Base-by-base conservation (phyloP, 768 basidiomycete species). In the Rhodotorula taiwanensis region DNA sequence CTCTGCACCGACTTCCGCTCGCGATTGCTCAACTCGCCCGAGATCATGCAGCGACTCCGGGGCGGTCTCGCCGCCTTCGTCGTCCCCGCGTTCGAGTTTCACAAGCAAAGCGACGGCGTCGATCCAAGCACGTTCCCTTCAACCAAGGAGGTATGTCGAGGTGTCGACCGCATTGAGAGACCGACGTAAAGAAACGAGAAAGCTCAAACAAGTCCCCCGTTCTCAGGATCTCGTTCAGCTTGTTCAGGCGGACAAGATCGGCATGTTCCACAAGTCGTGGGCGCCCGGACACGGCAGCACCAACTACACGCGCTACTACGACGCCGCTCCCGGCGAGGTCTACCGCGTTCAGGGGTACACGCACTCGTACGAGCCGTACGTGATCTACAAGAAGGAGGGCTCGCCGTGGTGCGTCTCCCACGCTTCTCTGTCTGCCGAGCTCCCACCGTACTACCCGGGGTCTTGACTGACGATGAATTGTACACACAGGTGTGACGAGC, bases 351-450 rank as follows among this genome's bases (percentile, higher is more conserved):
- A 65, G 13, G 79, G 79, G 55, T 92, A 91, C 75, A 87, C 89
- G 64, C 80, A 88, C 41, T 83, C 86, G 5, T 93, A 93, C 73
- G 90, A 93, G 72, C 90, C 90, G 21, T 93, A 92, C 72, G 81
- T 90, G 47, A 83, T 93, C 51, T 86, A 88, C 72, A 86, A 82
- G 76, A 87, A 84, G 66, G 80, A 87, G 67, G 83, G 72, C 4
- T 81, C 86, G 7, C 86, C 86, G 28, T 90, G 88, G 87, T 87
- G 67, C 42, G 79, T 71, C 18, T 28, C n/a, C 31, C 23, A n/a
- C 42, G 25, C 7, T 31, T 31, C 31, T n/a, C n/a, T n/a, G n/a
- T n/a, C n/a, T n/a, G n/a, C n/a, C n/a, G n/a, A n/a, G 1, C 27
- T n/a, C 7, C 11, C 11, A 27, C 20, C 13, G 23, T 14, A 42